A percentile compares a stretch with the other conserved stretches of the same genome.
phyloP scores from a whole-genome alignment of 306 rosid genomes.

The Prunus dulcis region DNA sequence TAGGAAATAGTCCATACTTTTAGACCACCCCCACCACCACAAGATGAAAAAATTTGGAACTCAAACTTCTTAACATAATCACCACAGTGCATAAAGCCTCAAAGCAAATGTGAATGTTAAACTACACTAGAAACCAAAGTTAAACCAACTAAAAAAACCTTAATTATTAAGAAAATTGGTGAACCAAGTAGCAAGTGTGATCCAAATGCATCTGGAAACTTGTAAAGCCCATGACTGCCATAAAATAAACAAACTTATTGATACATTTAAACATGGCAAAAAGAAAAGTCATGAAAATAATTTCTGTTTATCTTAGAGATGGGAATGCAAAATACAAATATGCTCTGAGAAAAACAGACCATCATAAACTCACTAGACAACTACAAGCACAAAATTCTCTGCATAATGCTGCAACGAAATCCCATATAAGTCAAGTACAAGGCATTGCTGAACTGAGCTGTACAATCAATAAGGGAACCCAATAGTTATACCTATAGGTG shows the following conservation, averaged over 20 bases:
- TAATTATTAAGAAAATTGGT: neutral
- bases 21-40: neutral
- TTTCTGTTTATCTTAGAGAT: neutral
- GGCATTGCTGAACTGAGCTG: neutral
- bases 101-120: neutral
- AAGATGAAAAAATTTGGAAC: neutral
- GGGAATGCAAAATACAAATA: neutral
- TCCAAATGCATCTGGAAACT: slow-evolving; percentile 6
- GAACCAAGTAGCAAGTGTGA: neutral
- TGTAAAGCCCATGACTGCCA: neutral
- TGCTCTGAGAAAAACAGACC: neutral
- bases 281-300: neutral
- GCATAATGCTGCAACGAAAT: neutral
- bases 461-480: slow-evolving; percentile 2
- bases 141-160: neutral
- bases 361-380: neutral
- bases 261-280: neutral
- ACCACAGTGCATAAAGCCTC: neutral
- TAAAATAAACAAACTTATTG: neutral
- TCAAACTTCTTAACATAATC: neutral
- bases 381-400: neutral
- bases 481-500: slow-evolving; percentile 65
- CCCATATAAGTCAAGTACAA: neutral
- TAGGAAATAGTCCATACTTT: neutral
- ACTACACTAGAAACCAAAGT: neutral